These are phyloP conservation scores for Lipomyces lipofer DNA, from an alignment of 805 yeast genomes.

Conservation along the genomic window DNA sequence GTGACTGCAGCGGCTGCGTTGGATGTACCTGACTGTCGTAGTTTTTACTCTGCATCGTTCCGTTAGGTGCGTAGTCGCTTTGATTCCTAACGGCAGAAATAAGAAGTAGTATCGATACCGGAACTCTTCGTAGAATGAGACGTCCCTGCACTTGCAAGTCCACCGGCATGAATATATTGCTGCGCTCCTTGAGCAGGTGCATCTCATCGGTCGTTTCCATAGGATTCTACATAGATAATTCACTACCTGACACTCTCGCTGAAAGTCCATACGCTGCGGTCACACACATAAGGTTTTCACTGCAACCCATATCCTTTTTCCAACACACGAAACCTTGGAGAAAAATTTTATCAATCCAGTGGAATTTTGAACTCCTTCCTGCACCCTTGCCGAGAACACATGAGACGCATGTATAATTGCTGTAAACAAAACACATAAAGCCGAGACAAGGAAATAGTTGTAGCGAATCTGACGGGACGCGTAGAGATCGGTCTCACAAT, in stretches of 20 bases:
- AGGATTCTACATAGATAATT: no score
- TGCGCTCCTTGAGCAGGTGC: no score
- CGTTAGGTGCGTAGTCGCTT: neutral
- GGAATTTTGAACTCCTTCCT: conserved; percentile 32
- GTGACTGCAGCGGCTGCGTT: neutral
- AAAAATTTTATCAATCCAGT: conserved; percentile 29
- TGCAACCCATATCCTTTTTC: conserved; percentile 22
- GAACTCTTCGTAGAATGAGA: no score
- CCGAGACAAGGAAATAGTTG: conserved; percentile 34
- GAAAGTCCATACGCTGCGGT: conserved; percentile 3
- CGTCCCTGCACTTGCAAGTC: no score
- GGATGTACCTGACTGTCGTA: neutral
- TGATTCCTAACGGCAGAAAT: neutral
- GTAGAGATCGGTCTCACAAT: conserved; percentile 31
- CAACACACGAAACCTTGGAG: conserved; percentile 25
- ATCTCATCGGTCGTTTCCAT: no score
- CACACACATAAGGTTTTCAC: conserved; percentile 17
- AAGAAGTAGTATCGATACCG: no score
- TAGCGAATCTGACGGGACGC: conserved; percentile 33
- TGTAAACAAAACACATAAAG: conserved; percentile 33
- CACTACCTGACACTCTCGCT: no score
- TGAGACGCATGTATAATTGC: conserved; percentile 33
- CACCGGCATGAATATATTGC: no score
- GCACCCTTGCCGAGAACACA: conserved; percentile 22
- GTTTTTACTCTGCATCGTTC: neutral